Percentiles rank a stretch among this genome's conserved stretches.
Conservation (phyloP, 1,139 yeast species). For the Taiozyma sp. region DNA sequence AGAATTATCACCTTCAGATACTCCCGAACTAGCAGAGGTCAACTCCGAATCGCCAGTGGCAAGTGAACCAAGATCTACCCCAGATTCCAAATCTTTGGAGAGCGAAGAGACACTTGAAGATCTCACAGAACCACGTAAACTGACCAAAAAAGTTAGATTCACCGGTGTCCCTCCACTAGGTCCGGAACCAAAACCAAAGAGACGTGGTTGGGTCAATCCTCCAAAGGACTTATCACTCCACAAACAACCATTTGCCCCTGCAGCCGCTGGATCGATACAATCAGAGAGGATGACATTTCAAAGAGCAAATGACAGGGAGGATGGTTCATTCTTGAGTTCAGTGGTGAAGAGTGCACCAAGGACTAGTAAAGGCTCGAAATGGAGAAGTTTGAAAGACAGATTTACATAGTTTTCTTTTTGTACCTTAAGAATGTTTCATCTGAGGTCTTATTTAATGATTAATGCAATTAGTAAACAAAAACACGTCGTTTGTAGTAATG, state of each 20-base stretch:
- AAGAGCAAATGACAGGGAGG: slow-evolving; percentile 7
- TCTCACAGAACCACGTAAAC: neutral
- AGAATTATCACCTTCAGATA: neutral
- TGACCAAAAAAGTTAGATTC: slow-evolving; percentile 20
- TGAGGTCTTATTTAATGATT: neutral
- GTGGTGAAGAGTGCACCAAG: neutral
- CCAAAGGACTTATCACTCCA: slow-evolving; percentile 12
- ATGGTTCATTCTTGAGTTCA: neutral
- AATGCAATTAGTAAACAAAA: neutral
- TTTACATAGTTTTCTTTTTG: neutral
- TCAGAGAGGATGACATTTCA: slow-evolving; percentile 22
- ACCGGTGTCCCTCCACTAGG: slow-evolving; percentile 22
- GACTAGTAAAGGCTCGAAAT: neutral
- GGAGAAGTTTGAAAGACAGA: neutral
- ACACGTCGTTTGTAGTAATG: neutral
- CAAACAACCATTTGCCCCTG: slow-evolving; percentile 5
- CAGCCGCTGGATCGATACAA: slow-evolving; percentile 20
- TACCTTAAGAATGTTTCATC: neutral
- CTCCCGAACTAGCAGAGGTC: slow-evolving; percentile 3
- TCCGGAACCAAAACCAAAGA: slow-evolving; percentile 16
- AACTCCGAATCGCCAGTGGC: slow-evolving; percentile 4
- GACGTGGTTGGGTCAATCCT: slow-evolving; percentile 19
- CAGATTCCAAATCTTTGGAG: neutral
- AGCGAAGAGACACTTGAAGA: neutral
- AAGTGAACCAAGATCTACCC: neutral